Conservation (phyloP, 2,329 filamentous ascomycete genomes). For the Epichloe gansuensis region DNA sequence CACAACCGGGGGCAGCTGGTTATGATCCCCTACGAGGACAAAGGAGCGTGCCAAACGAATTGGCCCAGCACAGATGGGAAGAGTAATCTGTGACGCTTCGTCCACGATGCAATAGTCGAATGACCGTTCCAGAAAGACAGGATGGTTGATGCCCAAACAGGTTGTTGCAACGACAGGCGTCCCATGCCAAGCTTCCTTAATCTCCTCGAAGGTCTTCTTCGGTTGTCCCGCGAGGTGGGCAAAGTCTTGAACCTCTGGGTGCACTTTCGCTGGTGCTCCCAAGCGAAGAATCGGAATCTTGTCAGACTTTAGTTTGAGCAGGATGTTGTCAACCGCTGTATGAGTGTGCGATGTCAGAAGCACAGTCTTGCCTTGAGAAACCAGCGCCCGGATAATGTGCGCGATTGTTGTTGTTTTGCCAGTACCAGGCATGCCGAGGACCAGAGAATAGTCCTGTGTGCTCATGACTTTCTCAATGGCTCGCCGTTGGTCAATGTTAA, state of each 20-base stretch:
- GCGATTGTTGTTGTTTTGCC: constrained; percentile 98
- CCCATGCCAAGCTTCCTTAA: constrained; percentile 71
- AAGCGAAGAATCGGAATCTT: constrained; percentile 72
- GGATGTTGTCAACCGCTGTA: constrained; percentile 94
- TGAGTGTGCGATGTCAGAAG: constrained; percentile 93
- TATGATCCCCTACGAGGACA: constrained; percentile 91
- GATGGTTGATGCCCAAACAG: constrained; percentile 82
- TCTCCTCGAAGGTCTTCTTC: constrained; percentile 67
- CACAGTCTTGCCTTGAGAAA: constrained; percentile 82
- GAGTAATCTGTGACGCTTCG: constrained; percentile 91
- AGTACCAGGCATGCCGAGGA: constrained; percentile 95
- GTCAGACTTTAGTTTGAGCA: constrained; percentile 77
- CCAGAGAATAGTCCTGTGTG: constrained; percentile 88
- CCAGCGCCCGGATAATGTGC: constrained; percentile 85
- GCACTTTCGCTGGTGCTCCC: constrained; percentile 72
- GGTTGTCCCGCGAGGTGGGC: constrained; percentile 63
- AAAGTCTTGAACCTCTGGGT: constrained; percentile 77
- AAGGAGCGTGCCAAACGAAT: constrained; percentile 89
- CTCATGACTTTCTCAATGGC: constrained; percentile 95
- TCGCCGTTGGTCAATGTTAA: constrained; percentile 77
- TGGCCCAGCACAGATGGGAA: constrained; percentile 87
- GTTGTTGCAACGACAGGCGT: constrained; percentile 89
- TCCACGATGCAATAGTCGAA: constrained; percentile 99
- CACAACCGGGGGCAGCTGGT: constrained; percentile 87
- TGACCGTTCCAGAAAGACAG: constrained; percentile 71